These are phyloP conservation scores for Berberis thunbergii DNA, from an alignment of 164 flowering plant species.

Conservation along the genomic window DNA sequence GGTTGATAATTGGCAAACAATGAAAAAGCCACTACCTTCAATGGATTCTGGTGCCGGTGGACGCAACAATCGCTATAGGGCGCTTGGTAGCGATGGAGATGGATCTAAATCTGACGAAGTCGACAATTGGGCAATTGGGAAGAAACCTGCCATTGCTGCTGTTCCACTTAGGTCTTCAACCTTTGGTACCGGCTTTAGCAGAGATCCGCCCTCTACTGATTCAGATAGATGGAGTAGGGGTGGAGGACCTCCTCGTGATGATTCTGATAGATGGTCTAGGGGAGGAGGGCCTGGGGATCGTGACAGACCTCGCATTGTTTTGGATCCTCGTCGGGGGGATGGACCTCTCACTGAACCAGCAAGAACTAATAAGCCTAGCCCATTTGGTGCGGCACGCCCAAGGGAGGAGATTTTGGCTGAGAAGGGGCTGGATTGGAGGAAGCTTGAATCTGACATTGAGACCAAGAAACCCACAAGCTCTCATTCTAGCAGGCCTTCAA, in stretches of 20 bases:
- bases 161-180: too few relatives aligned
- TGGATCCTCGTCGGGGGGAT: slow-evolving; percentile 29
- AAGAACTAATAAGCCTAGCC: background rate
- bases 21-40: too few relatives aligned
- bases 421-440: slow-evolving; percentile 20
- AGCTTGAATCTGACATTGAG: too few relatives aligned
- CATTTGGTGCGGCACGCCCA: slow-evolving; percentile 12
- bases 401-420: slow-evolving; percentile 46
- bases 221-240: slow-evolving; percentile 7
- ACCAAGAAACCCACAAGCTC: too few relatives aligned
- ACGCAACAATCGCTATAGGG: background rate
- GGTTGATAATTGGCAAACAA: too few relatives aligned
- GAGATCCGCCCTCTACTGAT: slow-evolving; percentile 6
- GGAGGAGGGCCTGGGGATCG: slow-evolving; percentile 20
- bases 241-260: slow-evolving; percentile 7
- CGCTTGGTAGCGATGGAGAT: background rate
- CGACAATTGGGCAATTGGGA: background rate
- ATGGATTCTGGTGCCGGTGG: too few relatives aligned
- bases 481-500: too few relatives aligned
- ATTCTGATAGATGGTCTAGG: slow-evolving; percentile 39
- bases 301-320: slow-evolving; percentile 45
- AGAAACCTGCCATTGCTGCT: too few relatives aligned
- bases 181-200: too few relatives aligned
- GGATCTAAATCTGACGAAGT: slow-evolving; percentile 22
- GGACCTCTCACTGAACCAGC: slow-evolving; percentile 12